These are phyloP conservation scores for Agapanthus africanus DNA, from an alignment of 106 monocot species.

Conservation along the genomic window DNA sequence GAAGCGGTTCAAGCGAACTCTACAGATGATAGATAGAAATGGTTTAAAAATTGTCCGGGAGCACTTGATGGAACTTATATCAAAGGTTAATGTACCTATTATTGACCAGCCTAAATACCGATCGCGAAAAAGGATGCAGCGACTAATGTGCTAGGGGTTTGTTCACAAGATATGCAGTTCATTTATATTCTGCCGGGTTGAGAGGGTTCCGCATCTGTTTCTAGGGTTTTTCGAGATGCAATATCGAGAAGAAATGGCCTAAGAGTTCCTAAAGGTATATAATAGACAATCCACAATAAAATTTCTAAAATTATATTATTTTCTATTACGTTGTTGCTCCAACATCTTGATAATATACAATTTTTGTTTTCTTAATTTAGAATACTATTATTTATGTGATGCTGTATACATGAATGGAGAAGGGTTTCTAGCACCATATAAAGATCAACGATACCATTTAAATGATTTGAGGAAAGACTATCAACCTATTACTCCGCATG, in stretches of 20 bases:
- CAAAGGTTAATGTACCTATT: too few species aligned
- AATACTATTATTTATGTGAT: background rate
- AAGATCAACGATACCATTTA: constrained; percentile 7
- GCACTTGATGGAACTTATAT: too few species aligned
- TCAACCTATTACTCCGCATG: background rate
- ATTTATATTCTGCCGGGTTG: background rate
- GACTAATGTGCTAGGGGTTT: background rate
- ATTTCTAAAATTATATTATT: too few species aligned
- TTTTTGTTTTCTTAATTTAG: background rate
- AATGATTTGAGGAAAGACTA: background rate
- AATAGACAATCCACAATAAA: too few species aligned
- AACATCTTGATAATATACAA: background rate
- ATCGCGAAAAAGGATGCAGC: background rate
- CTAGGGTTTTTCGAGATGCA: background rate
- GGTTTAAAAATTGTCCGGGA: too few species aligned
- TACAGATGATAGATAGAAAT: too few species aligned
- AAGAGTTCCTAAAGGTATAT: background rate
- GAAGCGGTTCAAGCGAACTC: too few species aligned
- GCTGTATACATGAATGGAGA: constrained; percentile 5
- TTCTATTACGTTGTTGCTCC: background rate
- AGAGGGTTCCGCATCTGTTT: background rate
- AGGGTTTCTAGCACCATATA: constrained; percentile 7
- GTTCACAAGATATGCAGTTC: too few species aligned
- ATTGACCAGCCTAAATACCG: too few species aligned
- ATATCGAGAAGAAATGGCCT: background rate